Conservation (phyloP, 2,329 filamentous ascomycete species). For the Fusarium sp. region DNA sequence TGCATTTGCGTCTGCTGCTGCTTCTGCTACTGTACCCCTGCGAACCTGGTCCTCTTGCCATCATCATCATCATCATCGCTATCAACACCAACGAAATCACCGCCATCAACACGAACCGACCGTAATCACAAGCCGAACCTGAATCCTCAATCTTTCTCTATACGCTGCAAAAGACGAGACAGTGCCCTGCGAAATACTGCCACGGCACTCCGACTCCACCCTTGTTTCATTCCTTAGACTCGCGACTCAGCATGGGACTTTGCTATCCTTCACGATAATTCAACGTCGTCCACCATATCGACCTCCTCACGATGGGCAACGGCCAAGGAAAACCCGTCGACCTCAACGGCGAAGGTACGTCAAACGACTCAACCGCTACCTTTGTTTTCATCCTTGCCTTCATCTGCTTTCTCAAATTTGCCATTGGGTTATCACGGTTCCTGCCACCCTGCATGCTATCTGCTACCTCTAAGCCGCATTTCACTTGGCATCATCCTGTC, state of each 20-base stretch:
- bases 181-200: constrained; percentile 40
- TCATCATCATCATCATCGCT: background rate
- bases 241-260: constrained; percentile 48
- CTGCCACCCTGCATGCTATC: constrained; percentile 19
- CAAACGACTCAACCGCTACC: background rate
- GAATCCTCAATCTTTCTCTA: background rate
- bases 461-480: constrained; percentile 32
- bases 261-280: constrained; percentile 47
- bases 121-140: constrained; percentile 4
- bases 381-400: background rate
- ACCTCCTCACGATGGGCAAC: constrained; percentile 79
- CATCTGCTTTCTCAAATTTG: constrained; percentile 5
- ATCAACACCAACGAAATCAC: background rate
- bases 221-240: constrained; percentile 36
- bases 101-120: constrained; percentile 1
- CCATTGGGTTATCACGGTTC: constrained; percentile 15
- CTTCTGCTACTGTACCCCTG: constrained; percentile 17
- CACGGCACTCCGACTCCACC: constrained; percentile 44
- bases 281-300: constrained; percentile 45
- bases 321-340: constrained; percentile 93
- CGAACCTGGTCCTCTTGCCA: constrained; percentile 20
- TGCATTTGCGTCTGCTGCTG: constrained; percentile 27
- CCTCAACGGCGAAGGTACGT: constrained; percentile 88
- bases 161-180: constrained; percentile 19
- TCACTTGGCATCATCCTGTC: constrained; percentile 35